Percentiles rank a stretch among this genome's conserved stretches.
Evolutionary conservation across 192 early-diverging fungal species (phyloP).

Genomic region (Backusella morwellensis): DNA sequence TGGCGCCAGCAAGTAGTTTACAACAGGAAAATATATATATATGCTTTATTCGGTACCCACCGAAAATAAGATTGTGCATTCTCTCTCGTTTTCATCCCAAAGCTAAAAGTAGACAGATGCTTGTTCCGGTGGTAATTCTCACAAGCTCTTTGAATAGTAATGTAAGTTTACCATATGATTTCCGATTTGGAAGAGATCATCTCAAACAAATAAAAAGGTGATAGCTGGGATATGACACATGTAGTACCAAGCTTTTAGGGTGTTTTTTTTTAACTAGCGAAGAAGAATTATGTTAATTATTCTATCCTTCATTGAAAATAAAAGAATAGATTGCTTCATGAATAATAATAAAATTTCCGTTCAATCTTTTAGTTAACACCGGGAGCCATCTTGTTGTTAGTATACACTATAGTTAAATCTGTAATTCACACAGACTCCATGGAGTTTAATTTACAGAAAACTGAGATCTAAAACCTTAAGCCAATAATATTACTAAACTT

Average conservation of each 20-base stretch:
- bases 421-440: background rate
- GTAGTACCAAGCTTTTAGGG: background rate
- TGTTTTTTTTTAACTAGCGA: background rate
- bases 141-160: background rate
- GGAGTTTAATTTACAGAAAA: background rate
- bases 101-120: background rate
- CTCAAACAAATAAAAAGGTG: background rate
- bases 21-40: background rate
- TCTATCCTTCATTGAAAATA: background rate
- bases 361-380: background rate
- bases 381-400: background rate
- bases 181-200: background rate
- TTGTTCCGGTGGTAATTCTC: background rate
- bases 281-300: background rate
- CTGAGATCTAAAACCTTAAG: background rate
- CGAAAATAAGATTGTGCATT: background rate
- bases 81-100: background rate
- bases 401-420: background rate
- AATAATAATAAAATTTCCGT: background rate
- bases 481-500: background rate
- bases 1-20: background rate
- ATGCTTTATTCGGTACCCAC: background rate
- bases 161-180: background rate
- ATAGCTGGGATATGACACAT: background rate
- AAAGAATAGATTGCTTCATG: background rate